A percentile compares a stretch with the other conserved stretches of the same genome.
These are phyloP conservation scores for Pseudohalonectria lignicola DNA, from an alignment of 2,329 filamentous ascomycete species.

Conservation along the genomic window DNA sequence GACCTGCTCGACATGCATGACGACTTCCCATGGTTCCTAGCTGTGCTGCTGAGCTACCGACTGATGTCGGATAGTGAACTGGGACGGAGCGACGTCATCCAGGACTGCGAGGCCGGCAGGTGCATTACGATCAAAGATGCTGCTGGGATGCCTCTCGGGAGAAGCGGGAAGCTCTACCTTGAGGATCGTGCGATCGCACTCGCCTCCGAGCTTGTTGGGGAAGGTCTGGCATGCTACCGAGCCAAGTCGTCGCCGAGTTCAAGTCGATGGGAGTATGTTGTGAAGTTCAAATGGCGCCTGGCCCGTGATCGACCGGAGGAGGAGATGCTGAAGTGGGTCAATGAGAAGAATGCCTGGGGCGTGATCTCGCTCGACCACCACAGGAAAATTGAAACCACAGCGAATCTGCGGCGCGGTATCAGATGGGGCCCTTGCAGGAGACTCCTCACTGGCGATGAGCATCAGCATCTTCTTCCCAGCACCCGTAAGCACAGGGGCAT, in stretches of 20 bases:
- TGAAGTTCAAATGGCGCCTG: slow-evolving; percentile 23
- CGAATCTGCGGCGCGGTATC: slow-evolving; percentile 13
- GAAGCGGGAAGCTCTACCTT: neutral
- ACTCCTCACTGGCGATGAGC: slow-evolving; percentile 2
- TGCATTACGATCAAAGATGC: neutral
- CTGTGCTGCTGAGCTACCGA: slow-evolving; percentile 17
- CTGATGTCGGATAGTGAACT: slow-evolving; percentile 16
- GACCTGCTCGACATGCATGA: slow-evolving; percentile 17
- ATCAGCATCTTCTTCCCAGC: neutral
- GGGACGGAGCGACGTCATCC: slow-evolving; percentile 11
- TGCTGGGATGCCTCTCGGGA: neutral
- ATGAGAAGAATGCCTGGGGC: slow-evolving; percentile 16
- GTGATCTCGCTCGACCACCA: slow-evolving; percentile 16
- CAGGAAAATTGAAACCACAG: slow-evolving; percentile 12
- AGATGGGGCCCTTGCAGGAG: slow-evolving; percentile 11
- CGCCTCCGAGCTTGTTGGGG: neutral
- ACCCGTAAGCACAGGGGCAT: neutral
- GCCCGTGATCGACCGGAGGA: slow-evolving; percentile 16
- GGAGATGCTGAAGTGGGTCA: slow-evolving; percentile 17
- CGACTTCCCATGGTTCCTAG: slow-evolving; percentile 16
- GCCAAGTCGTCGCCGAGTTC: slow-evolving; percentile 13
- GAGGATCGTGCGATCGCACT: neutral
- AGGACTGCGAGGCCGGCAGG: slow-evolving; percentile 10
- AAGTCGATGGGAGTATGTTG: slow-evolving; percentile 14
- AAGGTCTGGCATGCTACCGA: slow-evolving; percentile 19